These are phyloP conservation scores for Claviceps africana DNA, from an alignment of 2,329 filamentous ascomycete genomes.

Conservation along the genomic window DNA sequence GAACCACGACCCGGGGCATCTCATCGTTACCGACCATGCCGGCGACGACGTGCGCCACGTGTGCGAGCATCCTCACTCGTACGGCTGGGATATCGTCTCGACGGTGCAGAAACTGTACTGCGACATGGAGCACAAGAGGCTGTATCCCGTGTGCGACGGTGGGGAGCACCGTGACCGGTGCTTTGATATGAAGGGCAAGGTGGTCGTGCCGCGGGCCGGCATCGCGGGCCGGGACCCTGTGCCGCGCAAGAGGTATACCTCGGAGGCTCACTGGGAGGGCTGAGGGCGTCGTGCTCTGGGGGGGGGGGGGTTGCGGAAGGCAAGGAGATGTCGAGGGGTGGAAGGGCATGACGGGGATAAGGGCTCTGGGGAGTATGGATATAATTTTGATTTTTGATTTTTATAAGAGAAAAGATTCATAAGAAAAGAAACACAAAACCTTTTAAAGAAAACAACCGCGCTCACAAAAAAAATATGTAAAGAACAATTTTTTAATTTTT, in stretches of 20 bases:
- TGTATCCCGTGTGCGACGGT: slow-evolving; percentile 14
- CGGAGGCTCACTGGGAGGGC: neutral
- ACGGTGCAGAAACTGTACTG: slow-evolving; percentile 17
- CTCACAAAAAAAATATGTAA: no score
- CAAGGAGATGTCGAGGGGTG: no score
- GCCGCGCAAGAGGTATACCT: neutral
- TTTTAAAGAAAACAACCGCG: no score
- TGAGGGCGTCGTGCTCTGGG: no score
- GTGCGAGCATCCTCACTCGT: slow-evolving; percentile 15
- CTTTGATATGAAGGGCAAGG: slow-evolving; percentile 7
- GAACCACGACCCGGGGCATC: slow-evolving; percentile 5
- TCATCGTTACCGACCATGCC: slow-evolving; percentile 11
- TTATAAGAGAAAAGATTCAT: no score
- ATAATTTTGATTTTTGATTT: no score
- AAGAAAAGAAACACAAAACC: no score
- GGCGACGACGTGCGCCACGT: slow-evolving; percentile 17
- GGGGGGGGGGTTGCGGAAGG: no score
- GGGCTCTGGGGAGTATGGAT: no score
- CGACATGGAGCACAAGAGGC: slow-evolving; percentile 16
- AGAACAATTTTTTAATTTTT: no score
- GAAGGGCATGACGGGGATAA: no score
- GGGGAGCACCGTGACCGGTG: slow-evolving; percentile 6
- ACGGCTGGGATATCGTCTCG: slow-evolving; percentile 20
- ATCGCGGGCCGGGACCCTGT: neutral
- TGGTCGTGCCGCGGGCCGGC: neutral